Conservation (phyloP, 257 asterid species). For the Primulina eburnea region DNA sequence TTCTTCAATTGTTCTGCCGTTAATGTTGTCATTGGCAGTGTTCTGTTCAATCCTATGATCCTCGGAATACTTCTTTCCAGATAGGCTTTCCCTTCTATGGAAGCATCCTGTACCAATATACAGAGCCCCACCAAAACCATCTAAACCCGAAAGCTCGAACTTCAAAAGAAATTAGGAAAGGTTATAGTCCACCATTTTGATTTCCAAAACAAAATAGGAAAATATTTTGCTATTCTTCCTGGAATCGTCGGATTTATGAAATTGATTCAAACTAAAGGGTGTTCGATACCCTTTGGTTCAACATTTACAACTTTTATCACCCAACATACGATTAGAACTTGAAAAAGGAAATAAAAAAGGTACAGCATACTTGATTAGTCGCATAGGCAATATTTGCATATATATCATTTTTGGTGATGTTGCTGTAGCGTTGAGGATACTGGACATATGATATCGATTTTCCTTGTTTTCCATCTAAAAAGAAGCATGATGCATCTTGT, state of each 20-base stretch:
- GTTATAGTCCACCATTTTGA: neutral
- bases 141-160: conserved; percentile 64
- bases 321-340: neutral
- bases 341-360: neutral
- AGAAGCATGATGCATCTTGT: conserved; percentile 67
- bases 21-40: conserved; percentile 14
- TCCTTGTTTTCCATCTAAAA: conserved; percentile 62
- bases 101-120: conserved; percentile 74
- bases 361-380: conserved; percentile 32
- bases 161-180: conserved; percentile 20
- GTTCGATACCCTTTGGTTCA: neutral
- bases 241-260: neutral
- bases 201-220: neutral
- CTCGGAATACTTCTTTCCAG: conserved; percentile 37
- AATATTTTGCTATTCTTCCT: neutral
- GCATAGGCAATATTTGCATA: conserved; percentile 38
- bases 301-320: too few species aligned
- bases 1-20: conserved; percentile 40
- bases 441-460: conserved; percentile 49
- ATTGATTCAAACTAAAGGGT: neutral
- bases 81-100: conserved; percentile 61
- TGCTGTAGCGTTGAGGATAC: conserved; percentile 56
- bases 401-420: conserved; percentile 48
- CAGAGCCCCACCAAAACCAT: conserved; percentile 51
- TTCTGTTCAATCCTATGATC: conserved; percentile 25